Conservation (phyloP, 495 filamentous ascomycete genomes). For the Daldinia vernicosa region DNA sequence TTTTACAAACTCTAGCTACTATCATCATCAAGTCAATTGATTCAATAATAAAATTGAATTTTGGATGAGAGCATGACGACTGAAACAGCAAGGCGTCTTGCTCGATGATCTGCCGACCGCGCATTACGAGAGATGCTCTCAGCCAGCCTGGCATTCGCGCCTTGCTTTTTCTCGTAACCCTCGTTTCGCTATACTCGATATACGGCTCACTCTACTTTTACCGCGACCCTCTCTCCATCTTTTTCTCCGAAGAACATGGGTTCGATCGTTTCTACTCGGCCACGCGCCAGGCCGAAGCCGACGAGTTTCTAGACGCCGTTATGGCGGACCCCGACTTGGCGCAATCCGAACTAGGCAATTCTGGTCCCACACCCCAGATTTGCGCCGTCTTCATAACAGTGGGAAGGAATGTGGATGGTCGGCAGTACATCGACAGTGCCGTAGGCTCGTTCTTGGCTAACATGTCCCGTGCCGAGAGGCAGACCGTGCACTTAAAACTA, state of each 20-base stretch:
- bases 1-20: not conserved
- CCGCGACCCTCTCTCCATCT: conserved; percentile 54
- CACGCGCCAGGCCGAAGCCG: conserved; percentile 46
- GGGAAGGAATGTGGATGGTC: conserved; percentile 42
- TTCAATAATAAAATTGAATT: not conserved
- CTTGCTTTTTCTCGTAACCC: conserved; percentile 33
- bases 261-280: conserved; percentile 53
- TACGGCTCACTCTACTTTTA: conserved; percentile 50
- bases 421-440: conserved; percentile 49
- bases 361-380: conserved; percentile 41
- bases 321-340: conserved; percentile 27
- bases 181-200: conserved; percentile 39
- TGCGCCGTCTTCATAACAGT: conserved; percentile 52
- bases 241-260: conserved; percentile 50
- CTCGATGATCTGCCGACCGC: conserved; percentile 33
- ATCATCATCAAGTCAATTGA: not conserved
- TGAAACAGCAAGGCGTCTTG: conserved; percentile 17
- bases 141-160: conserved; percentile 44
- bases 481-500: conserved; percentile 44
- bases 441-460: conserved; percentile 51
- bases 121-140: conserved; percentile 23
- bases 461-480: conserved; percentile 48
- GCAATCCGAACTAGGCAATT: conserved; percentile 35
- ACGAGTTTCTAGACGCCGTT: conserved; percentile 43
- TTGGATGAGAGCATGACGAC: conserved; percentile 9